A percentile compares a stretch with the other conserved stretches of the same genome.
Conservation (phyloP, 768 basidiomycete genomes). For the Cyathus striatus region DNA sequence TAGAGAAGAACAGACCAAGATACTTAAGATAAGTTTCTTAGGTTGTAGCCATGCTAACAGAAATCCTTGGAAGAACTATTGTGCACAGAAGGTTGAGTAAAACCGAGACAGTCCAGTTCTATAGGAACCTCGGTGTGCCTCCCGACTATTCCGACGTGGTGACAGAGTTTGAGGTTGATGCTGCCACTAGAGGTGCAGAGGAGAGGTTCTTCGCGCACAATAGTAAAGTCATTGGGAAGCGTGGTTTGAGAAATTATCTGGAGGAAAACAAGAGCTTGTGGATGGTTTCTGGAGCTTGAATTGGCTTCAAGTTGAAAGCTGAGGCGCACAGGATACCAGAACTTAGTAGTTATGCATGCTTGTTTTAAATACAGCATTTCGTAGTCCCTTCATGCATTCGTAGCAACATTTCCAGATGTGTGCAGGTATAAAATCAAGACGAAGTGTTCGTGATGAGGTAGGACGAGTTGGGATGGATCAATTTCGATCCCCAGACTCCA, state of each 20-base stretch:
- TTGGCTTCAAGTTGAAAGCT: too few species aligned
- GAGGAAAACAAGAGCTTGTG: conserved; percentile 14
- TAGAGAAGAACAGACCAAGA: background rate
- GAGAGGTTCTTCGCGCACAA: conserved; percentile 12
- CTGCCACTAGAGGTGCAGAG: conserved; percentile 16
- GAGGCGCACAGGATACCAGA: too few species aligned
- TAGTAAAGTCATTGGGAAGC: conserved; percentile 17
- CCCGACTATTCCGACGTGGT: conserved; percentile 12
- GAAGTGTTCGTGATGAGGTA: too few species aligned
- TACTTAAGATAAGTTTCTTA: conserved; percentile 2
- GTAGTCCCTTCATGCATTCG: too few species aligned
- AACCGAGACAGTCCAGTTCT: conserved; percentile 12
- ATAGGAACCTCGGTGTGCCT: conserved; percentile 10
- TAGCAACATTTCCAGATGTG: too few species aligned
- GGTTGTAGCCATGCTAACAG: conserved; percentile 19
- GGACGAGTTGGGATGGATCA: too few species aligned
- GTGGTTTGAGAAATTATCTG: conserved; percentile 16
- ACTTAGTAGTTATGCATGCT: too few species aligned
- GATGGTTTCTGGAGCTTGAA: too few species aligned
- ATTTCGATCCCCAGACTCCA: too few species aligned
- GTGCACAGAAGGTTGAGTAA: conserved; percentile 15
- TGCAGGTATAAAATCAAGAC: too few species aligned
- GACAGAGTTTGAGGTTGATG: conserved; percentile 9
- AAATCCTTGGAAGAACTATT: conserved; percentile 21
- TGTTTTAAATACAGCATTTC: too few species aligned